phyloP scores from a whole-genome alignment of 768 basidiomycete genomes.

The Nidularia pulvinata region DNA sequence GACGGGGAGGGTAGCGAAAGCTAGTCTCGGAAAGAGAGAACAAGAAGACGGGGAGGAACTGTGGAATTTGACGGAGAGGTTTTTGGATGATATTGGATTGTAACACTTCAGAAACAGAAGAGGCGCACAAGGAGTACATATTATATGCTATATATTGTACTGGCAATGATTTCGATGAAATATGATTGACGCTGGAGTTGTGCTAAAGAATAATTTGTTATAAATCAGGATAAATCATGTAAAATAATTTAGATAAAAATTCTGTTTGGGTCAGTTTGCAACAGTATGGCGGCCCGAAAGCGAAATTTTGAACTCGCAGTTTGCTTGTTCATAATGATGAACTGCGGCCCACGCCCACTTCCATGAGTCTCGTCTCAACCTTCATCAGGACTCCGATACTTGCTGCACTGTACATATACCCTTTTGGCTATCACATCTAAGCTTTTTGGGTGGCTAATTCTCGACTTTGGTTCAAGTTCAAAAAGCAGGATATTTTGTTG shows the following conservation, averaged over 20 bases:
- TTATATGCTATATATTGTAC: background rate
- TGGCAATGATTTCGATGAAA: background rate
- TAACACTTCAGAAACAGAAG: background rate
- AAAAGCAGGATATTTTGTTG: too few species aligned
- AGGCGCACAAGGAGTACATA: background rate
- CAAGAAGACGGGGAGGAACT: slow-evolving; percentile 7
- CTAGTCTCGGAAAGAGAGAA: slow-evolving; percentile 5
- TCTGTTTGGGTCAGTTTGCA: background rate
- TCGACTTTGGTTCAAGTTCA: too few species aligned
- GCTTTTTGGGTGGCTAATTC: too few species aligned
- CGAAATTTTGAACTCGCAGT: too few species aligned
- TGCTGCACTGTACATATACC: too few species aligned
- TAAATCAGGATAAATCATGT: background rate
- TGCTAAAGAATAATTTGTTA: background rate
- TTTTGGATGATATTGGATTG: slow-evolving; percentile 5
- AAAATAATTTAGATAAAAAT: background rate
- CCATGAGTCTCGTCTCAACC: too few species aligned
- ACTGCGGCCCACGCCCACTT: too few species aligned
- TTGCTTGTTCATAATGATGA: too few species aligned
- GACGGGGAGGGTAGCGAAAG: slow-evolving; percentile 9
- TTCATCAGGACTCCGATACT: too few species aligned
- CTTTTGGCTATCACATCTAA: too few species aligned
- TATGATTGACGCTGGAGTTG: background rate
- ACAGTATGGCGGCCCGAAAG: too few species aligned
- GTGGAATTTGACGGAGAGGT: slow-evolving; percentile 4